Evolutionary conservation across 1,139 yeast species (phyloP), one percentile per base, ranked within the genome.

Genomic region (Pichia sp.): DNA sequence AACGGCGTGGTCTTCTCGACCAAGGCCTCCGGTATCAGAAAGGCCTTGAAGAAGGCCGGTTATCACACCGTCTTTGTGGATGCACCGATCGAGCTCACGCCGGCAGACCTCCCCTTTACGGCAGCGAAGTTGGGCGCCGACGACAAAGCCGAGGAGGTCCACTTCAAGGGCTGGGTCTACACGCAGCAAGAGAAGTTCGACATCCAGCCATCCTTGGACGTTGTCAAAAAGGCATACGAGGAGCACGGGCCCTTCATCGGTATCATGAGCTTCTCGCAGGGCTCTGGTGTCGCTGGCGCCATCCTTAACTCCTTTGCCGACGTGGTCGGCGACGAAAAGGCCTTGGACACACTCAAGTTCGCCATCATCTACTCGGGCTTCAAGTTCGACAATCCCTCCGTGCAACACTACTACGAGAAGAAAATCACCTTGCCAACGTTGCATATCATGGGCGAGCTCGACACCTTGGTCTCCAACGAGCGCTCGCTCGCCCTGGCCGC

Each of bases 231-330:
- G 0, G 76, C 84, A 55, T 83, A 89, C 60, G 74, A 76, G 49
- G 72, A 75, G 58, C 76, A 90, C 60, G 98, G 98, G 0, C 98
- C 98, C 0, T 91, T 85, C 65, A 85, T 84, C 55, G 98, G 97
- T 2, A 76, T 92, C 33, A 73, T 93, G 54, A 98, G 97, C 2
- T 93, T 92, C 67, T 85, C 95, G 20, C 98, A 93, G 69, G 99
- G 99, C 60, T 95, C 97, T 1, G 96, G 95, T 4, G 73, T 93
- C 67, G 81, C 95, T 1, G 82, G 84, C 4, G 73, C 82, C 30
- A 63, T 83, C 9, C 71, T 83, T 43, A 80, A 79, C 60, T 69
- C 71, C 38, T 73, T 66, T 55, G 65, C 71, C 49, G 68, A 64
- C 31, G 58, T 69, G 31, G 64, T 68, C 29, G 69, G 64, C 27